Evolutionary conservation across 495 filamentous ascomycete genomes (phyloP).

Genomic region (Tetracladium marchalianum): DNA sequence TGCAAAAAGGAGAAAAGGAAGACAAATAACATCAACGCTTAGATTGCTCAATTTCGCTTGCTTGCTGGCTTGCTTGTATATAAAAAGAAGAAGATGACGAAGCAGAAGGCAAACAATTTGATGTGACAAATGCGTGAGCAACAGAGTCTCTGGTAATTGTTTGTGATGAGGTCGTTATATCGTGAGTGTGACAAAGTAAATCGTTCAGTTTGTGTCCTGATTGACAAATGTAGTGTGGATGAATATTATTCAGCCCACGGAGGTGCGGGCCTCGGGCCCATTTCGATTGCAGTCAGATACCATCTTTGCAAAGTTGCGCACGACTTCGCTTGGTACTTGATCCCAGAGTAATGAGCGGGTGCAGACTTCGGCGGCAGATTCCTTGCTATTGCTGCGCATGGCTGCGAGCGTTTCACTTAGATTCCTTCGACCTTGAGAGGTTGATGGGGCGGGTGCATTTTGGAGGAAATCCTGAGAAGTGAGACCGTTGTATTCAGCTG

Average conservation of each 20-base stretch:
- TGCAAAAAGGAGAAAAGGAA: conserved; percentile 11
- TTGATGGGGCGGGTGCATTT: conserved; percentile 31
- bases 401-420: conserved; percentile 75
- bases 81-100: conserved; percentile 23
- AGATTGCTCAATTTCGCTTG: conserved; percentile 26
- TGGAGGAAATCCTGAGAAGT: conserved; percentile 59
- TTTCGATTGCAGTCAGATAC: conserved; percentile 46
- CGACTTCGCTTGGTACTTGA: conserved; percentile 81
- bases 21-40: conserved; percentile 16
- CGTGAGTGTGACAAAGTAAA: conserved; percentile 4
- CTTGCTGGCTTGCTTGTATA: conserved; percentile 31
- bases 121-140: conserved; percentile 20
- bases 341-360: conserved; percentile 91
- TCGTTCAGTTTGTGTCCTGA: background rate
- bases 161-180: conserved; percentile 16
- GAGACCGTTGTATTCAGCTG: conserved; percentile 83
- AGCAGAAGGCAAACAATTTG: conserved; percentile 6
- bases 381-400: conserved; percentile 59
- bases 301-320: conserved; percentile 85
- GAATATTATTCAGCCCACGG: conserved; percentile 6
- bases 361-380: conserved; percentile 76
- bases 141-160: conserved; percentile 20
- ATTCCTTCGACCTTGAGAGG: conserved; percentile 52
- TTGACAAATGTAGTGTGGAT: background rate
- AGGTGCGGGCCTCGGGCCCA: conserved; percentile 8